Conservation (phyloP, 2,329 filamentous ascomycete genomes). For the Exophiala oligosperma region DNA sequence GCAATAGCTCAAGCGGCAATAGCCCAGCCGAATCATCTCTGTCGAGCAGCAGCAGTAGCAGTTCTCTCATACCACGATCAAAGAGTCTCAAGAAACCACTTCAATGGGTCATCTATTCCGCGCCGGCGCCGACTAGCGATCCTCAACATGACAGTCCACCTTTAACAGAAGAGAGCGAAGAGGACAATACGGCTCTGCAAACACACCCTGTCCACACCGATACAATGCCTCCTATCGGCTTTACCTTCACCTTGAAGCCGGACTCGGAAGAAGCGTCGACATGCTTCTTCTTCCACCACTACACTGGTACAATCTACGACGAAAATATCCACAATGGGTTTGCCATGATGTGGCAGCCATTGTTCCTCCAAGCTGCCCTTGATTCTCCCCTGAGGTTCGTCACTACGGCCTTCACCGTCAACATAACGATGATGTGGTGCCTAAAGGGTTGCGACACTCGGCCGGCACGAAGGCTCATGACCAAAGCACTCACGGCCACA, state of each 20-base stretch:
- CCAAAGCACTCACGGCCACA: slow-evolving; percentile 23
- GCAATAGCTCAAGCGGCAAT: slow-evolving; percentile 9
- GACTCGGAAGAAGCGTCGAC: slow-evolving; percentile 22
- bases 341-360: slow-evolving; percentile 23
- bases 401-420: slow-evolving; percentile 28
- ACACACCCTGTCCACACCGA: too few relatives aligned
- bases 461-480: slow-evolving; percentile 22
- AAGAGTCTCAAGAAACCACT: slow-evolving; percentile 1
- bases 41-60: background rate
- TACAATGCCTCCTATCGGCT: slow-evolving; percentile 13
- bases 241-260: slow-evolving; percentile 6
- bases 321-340: slow-evolving; percentile 22
- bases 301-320: slow-evolving; percentile 18
- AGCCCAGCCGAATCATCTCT: slow-evolving; percentile 1
- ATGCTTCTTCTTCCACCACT: slow-evolving; percentile 29
- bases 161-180: background rate
- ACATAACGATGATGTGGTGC: slow-evolving; percentile 29
- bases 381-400: slow-evolving; percentile 26
- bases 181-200: background rate
- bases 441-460: slow-evolving; percentile 20
- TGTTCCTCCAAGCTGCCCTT: slow-evolving; percentile 17
- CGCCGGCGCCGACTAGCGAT: background rate
- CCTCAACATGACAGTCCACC: background rate
- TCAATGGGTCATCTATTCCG: slow-evolving; percentile 23
- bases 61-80: background rate